Conservation (phyloP, 2,329 filamentous ascomycete species). For the Penicillium sp. region DNA sequence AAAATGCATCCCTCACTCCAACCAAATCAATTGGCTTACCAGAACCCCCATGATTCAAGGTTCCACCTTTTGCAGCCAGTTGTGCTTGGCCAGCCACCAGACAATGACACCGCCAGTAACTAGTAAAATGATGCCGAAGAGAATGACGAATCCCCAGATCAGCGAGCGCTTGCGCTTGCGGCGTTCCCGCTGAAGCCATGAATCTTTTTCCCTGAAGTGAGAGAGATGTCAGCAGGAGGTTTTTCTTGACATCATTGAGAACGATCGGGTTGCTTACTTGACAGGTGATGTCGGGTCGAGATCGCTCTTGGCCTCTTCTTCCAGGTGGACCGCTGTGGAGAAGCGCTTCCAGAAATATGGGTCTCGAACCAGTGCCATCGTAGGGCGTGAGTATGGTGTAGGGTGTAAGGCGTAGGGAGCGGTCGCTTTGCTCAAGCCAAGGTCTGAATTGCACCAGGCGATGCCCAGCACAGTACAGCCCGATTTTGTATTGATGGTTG, state of each 20-base stretch:
- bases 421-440: background rate
- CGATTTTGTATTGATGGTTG: background rate
- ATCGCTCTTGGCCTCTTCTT: constrained; percentile 49
- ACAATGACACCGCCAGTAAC: constrained; percentile 49
- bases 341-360: constrained; percentile 64
- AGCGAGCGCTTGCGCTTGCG: constrained; percentile 52
- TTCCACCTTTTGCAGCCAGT: constrained; percentile 31
- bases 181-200: constrained; percentile 56
- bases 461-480: background rate
- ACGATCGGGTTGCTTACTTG: background rate
- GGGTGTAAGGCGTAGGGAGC: background rate
- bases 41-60: background rate
- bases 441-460: background rate
- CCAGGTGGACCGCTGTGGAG: constrained; percentile 58
- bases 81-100: constrained; percentile 43
- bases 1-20: background rate
- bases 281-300: background rate
- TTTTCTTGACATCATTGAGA: background rate
- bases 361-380: constrained; percentile 56
- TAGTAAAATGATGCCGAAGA: constrained; percentile 35
- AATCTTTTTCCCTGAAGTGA: constrained; percentile 42
- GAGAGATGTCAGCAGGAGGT: constrained; percentile 2
- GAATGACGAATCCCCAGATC: constrained; percentile 44
- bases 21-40: no score
- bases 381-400: background rate